phyloP scores from a whole-genome alignment of 495 filamentous ascomycete genomes.

The Xylaria telfairii region DNA sequence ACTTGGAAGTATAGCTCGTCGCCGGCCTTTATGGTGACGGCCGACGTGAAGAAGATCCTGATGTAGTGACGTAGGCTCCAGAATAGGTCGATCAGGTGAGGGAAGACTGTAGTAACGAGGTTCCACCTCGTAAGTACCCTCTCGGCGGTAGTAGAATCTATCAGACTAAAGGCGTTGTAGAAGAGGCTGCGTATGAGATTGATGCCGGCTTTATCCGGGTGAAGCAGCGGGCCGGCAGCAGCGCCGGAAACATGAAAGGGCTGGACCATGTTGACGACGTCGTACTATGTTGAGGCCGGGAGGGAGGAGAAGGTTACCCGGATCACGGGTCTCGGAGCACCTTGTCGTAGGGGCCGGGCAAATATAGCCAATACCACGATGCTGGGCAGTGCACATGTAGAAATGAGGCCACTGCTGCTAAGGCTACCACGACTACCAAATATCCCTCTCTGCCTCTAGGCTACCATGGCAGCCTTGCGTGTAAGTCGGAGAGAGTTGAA shows the following conservation, averaged over 20 bases:
- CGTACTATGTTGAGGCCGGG: neutral
- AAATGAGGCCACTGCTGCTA: neutral
- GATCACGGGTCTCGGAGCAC: neutral
- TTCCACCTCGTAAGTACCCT: neutral
- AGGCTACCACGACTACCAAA: neutral
- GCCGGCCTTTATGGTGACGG: constrained; percentile 39
- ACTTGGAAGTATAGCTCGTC: constrained; percentile 45
- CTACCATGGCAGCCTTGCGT: constrained; percentile 10
- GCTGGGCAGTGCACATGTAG: neutral
- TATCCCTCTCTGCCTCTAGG: neutral
- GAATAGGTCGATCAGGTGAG: constrained; percentile 4
- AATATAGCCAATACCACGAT: neutral
- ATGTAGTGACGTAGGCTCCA: constrained; percentile 12
- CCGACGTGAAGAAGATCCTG: constrained; percentile 38
- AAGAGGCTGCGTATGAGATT: constrained; percentile 7
- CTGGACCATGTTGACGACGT: neutral
- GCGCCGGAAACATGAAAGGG: constrained; percentile 19
- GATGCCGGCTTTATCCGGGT: neutral
- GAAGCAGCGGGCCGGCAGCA: neutral
- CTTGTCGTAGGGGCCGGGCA: neutral
- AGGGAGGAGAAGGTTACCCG: neutral
- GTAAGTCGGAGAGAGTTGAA: neutral
- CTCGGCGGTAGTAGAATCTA: neutral
- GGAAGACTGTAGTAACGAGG: neutral
- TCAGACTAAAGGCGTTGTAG: neutral